phyloP scores from a whole-genome alignment of 139 green algal genomes.

The Deuterostichococcus epilithicus region DNA sequence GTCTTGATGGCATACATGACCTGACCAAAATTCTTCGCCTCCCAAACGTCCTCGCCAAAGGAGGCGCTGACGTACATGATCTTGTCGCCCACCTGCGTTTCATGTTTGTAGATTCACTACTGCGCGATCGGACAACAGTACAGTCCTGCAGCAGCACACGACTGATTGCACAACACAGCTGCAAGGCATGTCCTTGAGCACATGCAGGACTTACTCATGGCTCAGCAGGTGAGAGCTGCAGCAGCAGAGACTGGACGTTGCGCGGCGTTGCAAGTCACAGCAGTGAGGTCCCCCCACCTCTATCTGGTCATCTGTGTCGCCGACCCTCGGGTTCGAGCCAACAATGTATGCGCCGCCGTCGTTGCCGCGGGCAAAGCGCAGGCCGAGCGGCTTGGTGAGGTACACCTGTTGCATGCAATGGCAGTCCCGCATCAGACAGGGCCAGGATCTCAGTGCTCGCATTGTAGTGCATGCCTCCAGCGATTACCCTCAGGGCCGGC shows the following conservation, averaged over 20 bases:
- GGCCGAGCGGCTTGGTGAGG: constrained; percentile 87
- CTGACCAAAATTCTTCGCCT: constrained; percentile 89
- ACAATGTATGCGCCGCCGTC: constrained; percentile 88
- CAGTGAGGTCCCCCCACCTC: constrained; percentile 37
- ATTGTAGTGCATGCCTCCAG: too few species aligned
- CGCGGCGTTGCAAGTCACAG: too few species aligned
- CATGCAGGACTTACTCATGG: background rate
- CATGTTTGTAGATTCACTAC: background rate
- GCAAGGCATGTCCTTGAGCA: background rate
- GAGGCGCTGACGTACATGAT: constrained; percentile 82
- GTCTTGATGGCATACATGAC: constrained; percentile 98
- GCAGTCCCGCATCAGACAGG: background rate
- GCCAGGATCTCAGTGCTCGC: background rate
- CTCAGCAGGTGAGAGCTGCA: background rate
- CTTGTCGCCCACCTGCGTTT: constrained; percentile 81
- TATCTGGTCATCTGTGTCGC: constrained; percentile 71
- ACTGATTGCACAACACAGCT: background rate
- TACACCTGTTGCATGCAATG: constrained; percentile 47
- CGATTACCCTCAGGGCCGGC: too few species aligned
- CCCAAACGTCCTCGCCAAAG: constrained; percentile 97
- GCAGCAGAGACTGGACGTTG: background rate
- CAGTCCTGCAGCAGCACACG: background rate
- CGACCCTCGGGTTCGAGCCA: constrained; percentile 46
- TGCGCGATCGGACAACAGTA: background rate
- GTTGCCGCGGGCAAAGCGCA: constrained; percentile 85